Conservation (phyloP, 305 asterid species). For the Rubia peregrina region DNA sequence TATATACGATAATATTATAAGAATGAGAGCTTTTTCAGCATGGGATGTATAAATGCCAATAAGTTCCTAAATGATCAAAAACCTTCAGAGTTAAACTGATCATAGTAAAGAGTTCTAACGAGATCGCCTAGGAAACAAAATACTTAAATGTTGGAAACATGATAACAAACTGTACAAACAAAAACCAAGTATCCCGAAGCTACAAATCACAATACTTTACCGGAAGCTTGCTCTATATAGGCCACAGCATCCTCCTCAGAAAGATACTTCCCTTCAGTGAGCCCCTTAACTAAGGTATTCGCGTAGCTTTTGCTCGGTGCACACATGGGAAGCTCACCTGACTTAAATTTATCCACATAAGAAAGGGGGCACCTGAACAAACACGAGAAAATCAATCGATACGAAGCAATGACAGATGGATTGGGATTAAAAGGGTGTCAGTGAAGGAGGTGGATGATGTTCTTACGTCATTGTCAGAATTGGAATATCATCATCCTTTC, state of each 20-base stretch:
- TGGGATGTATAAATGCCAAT: background rate
- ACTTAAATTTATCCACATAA: slow-evolving; percentile 45
- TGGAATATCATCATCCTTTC: slow-evolving; percentile 61
- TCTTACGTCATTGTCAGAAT: slow-evolving; percentile 91
- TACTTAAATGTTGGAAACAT: background rate
- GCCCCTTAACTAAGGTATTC: slow-evolving; percentile 61
- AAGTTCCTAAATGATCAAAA: background rate
- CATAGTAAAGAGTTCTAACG: background rate
- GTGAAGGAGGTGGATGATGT: slow-evolving; percentile 3
- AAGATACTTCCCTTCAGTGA: slow-evolving; percentile 70
- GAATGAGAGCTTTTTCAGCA: too few relatives aligned
- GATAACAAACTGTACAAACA: background rate
- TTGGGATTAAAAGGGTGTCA: background rate
- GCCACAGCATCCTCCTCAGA: slow-evolving; percentile 61
- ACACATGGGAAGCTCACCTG: slow-evolving; percentile 43
- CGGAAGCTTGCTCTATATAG: slow-evolving; percentile 61
- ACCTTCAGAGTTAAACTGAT: background rate
- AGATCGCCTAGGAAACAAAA: background rate
- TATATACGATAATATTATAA: too few relatives aligned
- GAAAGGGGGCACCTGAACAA: slow-evolving; percentile 57
- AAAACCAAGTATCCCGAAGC: background rate
- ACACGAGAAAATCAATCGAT: background rate
- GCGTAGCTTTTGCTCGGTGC: slow-evolving; percentile 67
- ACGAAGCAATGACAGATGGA: slow-evolving; percentile 5
- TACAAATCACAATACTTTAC: slow-evolving; percentile 38